phyloP scores from a whole-genome alignment of 106 monocot species.

The Acorus gramineus region DNA sequence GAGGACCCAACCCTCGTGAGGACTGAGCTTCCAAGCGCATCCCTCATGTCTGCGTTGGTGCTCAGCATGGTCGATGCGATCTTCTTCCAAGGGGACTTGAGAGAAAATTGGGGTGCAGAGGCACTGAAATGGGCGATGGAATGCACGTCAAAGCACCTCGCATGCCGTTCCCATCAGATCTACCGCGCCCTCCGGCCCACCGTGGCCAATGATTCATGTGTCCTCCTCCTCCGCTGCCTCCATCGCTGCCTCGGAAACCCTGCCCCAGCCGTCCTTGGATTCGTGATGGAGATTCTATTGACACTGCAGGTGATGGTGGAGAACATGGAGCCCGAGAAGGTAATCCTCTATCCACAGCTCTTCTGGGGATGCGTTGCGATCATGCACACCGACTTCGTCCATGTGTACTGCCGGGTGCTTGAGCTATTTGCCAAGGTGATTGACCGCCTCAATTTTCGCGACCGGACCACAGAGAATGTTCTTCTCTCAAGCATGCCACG shows the following conservation, averaged over 20 bases:
- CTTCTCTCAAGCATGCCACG: slow-evolving; percentile 86
- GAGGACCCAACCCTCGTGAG: slow-evolving; percentile 78
- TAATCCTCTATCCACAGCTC: slow-evolving; percentile 95
- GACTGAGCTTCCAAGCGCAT: slow-evolving; percentile 68
- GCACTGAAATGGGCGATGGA: slow-evolving; percentile 98
- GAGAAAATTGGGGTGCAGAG: slow-evolving; percentile 94
- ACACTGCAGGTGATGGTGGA: slow-evolving; percentile 97
- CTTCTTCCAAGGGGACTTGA: slow-evolving; percentile 96
- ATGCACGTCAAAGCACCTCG: slow-evolving; percentile 89
- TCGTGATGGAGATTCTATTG: slow-evolving; percentile 92
- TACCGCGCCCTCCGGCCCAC: slow-evolving; percentile 81
- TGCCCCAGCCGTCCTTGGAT: slow-evolving; percentile 77
- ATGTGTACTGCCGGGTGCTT: slow-evolving; percentile 88
- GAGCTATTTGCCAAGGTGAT: slow-evolving; percentile 79
- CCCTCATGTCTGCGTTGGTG: slow-evolving; percentile 82
- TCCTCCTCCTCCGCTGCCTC: slow-evolving; percentile 86
- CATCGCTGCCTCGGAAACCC: slow-evolving; percentile 86
- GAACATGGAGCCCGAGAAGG: slow-evolving; percentile 93
- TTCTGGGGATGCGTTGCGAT: slow-evolving; percentile 98
- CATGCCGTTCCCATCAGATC: slow-evolving; percentile 96
- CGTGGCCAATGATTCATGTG: slow-evolving; percentile 81
- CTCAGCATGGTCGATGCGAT: slow-evolving; percentile 91
- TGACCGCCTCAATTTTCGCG: slow-evolving; percentile 68
- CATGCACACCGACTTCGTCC: slow-evolving; percentile 98
- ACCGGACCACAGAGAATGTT: slow-evolving; percentile 88